Evolutionary conservation across 352 stramenopile genomes (phyloP), one percentile per base, ranked within the genome.

Genomic region (Phytopythium helicoides): DNA sequence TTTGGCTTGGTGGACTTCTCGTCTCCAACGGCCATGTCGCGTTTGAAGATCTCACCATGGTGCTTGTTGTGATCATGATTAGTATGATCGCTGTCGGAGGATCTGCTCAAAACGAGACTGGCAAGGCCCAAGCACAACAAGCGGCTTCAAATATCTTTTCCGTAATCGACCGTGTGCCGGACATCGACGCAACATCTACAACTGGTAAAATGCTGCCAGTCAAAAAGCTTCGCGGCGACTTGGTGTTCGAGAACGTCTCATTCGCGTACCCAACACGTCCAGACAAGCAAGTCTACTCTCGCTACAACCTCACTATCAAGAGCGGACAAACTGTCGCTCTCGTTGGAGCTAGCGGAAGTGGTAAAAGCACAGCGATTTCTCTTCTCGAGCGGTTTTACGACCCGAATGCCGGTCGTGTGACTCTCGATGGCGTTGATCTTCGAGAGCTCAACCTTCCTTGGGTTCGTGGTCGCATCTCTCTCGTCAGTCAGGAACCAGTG

Each of bases 251-350:
- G 11, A 55, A 94, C 47, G 74, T 98, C 15, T 53, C 45, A 7
- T 98, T 98, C 62, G 66, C 77, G 3, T 99, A 98, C 64, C 90
- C 94, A 9, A 86, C 86, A 1, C 62, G 92, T 26, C 79, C 78
- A 1, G 76, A 92, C 9, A 62, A 74, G 12, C 47, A 40, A 3
- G 79, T 98, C 40, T 89, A 98, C 48, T 75, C 78, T 22, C 62
- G 66, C 36, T 77, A 98, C 45, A 81, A 68, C 42, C 56, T 97
- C 1, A 62, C 63, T 6, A 76, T 81, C 55, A 31, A 56, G 11
- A 73, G 73, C 21, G 83, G 88, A 11, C 26, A 62, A 16, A 88
- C 83, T 0, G 72, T 97, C 19, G 92, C 91, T 8, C 62, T 98
- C 4, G 84, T 97, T 21, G 92, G 92, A 1, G 53, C 73, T 18